Percentiles rank a stretch among this genome's conserved stretches.
Conservation (phyloP, 1,284 basidiomycete species). For the Leccinum pachyderme region DNA sequence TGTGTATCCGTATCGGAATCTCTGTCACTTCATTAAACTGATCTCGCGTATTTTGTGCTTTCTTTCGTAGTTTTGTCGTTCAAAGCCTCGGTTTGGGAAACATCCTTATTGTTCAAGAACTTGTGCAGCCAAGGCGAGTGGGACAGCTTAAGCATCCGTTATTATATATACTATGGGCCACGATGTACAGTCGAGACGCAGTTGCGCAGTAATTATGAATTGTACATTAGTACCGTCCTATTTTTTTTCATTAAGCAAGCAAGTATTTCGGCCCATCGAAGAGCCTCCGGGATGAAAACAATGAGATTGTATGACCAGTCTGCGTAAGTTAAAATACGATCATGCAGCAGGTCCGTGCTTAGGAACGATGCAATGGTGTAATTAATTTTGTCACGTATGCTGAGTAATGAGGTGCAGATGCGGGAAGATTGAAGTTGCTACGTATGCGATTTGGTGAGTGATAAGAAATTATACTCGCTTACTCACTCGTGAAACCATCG, state of each 20-base stretch:
- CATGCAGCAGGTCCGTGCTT: neutral
- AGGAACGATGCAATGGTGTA: neutral
- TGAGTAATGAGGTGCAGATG: neutral
- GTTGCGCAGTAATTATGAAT: conserved; percentile 22
- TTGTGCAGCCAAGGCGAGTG: conserved; percentile 28
- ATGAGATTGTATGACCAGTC: neutral
- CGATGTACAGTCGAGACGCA: neutral
- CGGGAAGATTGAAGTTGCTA: neutral
- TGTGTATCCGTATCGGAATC: conserved; percentile 19
- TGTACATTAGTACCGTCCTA: conserved; percentile 20
- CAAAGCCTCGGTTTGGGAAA: conserved; percentile 34
- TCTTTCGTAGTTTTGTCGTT: conserved; percentile 28
- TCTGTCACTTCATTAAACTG: neutral
- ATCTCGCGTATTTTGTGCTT: neutral
- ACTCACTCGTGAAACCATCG: conserved; percentile 9
- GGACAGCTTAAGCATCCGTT: conserved; percentile 11
- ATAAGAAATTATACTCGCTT: conserved; percentile 5
- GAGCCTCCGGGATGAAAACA: neutral
- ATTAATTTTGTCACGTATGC: neutral
- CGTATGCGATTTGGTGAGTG: neutral
- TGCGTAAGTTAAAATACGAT: neutral
- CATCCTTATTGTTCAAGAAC: conserved; percentile 36
- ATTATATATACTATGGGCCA: neutral
- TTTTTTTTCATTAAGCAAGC: neutral
- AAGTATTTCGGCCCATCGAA: neutral